A percentile compares a stretch with the other conserved stretches of the same genome.
Evolutionary conservation across 2,329 filamentous ascomycete species (phyloP).

Genomic region (Colletotrichum sp.): DNA sequence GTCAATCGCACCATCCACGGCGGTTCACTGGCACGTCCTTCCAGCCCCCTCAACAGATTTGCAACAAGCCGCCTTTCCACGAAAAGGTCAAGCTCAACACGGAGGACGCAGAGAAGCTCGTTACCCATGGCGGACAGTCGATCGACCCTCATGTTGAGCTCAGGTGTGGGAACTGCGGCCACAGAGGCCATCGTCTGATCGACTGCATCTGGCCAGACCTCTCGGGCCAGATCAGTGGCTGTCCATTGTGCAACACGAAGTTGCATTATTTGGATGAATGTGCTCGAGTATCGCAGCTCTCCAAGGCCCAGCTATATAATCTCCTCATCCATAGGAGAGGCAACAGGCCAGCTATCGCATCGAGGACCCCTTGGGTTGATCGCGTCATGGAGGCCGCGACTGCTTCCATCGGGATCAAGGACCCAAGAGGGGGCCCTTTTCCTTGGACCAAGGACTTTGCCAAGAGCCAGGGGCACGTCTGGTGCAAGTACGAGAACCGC

Average conservation of each 20-base stretch:
- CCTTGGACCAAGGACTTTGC: neutral
- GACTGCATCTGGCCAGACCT: neutral
- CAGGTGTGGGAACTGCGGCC: neutral
- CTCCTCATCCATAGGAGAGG: neutral
- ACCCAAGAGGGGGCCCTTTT: neutral
- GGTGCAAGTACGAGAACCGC: neutral
- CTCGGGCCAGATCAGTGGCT: neutral
- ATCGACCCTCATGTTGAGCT: neutral
- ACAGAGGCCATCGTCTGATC: neutral
- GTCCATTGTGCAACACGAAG: neutral
- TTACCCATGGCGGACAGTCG: neutral
- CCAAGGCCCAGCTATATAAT: neutral
- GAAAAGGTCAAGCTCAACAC: neutral
- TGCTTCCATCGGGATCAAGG: neutral
- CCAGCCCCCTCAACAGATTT: neutral
- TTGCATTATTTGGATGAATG: neutral
- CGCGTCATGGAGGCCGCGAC: neutral
- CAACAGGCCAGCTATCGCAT: neutral
- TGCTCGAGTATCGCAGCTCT: neutral
- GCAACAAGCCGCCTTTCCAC: neutral
- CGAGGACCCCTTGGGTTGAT: neutral
- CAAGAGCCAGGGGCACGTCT: neutral
- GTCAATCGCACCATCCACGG: neutral
- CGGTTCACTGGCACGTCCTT: neutral
- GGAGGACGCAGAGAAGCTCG: neutral